phyloP scores from a whole-genome alignment of 768 basidiomycete genomes.

The Hygrophoropsis aurantiaca region DNA sequence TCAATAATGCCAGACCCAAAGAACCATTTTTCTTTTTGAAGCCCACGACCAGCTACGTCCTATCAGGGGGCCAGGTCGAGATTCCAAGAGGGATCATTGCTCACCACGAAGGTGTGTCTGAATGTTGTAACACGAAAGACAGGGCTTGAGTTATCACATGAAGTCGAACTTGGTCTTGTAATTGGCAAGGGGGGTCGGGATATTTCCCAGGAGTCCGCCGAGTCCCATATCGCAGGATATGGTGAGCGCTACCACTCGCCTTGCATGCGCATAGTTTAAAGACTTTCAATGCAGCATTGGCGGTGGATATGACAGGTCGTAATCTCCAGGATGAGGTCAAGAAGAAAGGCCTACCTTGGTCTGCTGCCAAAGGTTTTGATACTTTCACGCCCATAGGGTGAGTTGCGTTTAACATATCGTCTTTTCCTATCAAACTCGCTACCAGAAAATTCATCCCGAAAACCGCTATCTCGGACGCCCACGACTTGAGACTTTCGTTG shows the following conservation, averaged over 20 bases:
- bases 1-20: conserved; percentile 80
- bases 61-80: conserved; percentile 77
- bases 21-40: conserved; percentile 99
- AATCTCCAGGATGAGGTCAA: conserved; percentile 94
- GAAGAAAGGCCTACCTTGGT: conserved; percentile 95
- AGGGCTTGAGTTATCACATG: neutral
- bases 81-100: conserved; percentile 81
- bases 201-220: conserved; percentile 70
- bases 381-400: conserved; percentile 93
- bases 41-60: conserved; percentile 87
- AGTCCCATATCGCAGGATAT: conserved; percentile 87
- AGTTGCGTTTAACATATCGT: conserved; percentile 7
- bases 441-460: conserved; percentile 81
- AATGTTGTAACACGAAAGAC: too few relatives aligned
- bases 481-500: conserved; percentile 74
- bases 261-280: neutral
- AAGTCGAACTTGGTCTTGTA: conserved; percentile 96
- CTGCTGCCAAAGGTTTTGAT: conserved; percentile 95
- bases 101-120: conserved; percentile 81
- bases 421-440: conserved; percentile 4
- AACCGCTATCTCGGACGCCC: conserved; percentile 62
- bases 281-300: conserved; percentile 59
- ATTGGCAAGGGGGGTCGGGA: conserved; percentile 88
- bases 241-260: conserved; percentile 45
- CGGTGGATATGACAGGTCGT: conserved; percentile 94